Evolutionary conservation across 371 early-diverging fungal species (phyloP).

Genomic region (Synchytrium microbalum): DNA sequence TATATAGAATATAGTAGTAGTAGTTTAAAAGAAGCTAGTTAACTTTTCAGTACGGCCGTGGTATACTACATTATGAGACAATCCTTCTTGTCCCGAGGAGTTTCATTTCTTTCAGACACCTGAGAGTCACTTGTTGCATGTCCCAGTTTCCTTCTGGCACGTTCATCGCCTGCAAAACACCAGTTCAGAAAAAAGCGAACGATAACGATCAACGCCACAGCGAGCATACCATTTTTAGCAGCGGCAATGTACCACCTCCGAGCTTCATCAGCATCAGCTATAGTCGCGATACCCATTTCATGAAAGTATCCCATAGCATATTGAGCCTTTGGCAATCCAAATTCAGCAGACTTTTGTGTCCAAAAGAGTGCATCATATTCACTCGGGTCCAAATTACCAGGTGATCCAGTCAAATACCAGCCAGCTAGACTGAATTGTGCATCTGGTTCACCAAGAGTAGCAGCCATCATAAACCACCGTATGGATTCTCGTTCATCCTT

Average conservation of each 20-base stretch:
- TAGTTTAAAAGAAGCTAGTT: too few species aligned
- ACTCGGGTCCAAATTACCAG: slow-evolving; percentile 7
- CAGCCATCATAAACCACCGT: background rate
- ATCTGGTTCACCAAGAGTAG: background rate
- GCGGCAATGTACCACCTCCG: slow-evolving; percentile 4
- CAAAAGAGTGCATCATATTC: slow-evolving; percentile 23
- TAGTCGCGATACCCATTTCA: slow-evolving; percentile 16
- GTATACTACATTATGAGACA: too few species aligned
- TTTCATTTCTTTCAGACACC: too few species aligned
- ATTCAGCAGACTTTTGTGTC: slow-evolving; percentile 17
- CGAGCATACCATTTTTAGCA: too few species aligned
- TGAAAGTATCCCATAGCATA: slow-evolving; percentile 23
- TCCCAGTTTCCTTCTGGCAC: too few species aligned
- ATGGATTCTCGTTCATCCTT: slow-evolving; percentile 4
- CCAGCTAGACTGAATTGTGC: slow-evolving; percentile 13
- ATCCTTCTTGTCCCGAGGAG: too few species aligned
- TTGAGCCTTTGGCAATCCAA: slow-evolving; percentile 23
- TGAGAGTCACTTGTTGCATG: too few species aligned
- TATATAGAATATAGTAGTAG: too few species aligned
- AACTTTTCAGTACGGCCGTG: too few species aligned
- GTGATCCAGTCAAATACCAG: slow-evolving; percentile 15
- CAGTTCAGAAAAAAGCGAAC: too few species aligned
- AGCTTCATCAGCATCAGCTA: background rate
- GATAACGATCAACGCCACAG: too few species aligned
- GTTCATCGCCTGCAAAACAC: too few species aligned